A percentile compares a stretch with the other conserved stretches of the same genome.
Evolutionary conservation across 2,329 filamentous ascomycete species (phyloP).

Genomic region (Talaromyces sp.): DNA sequence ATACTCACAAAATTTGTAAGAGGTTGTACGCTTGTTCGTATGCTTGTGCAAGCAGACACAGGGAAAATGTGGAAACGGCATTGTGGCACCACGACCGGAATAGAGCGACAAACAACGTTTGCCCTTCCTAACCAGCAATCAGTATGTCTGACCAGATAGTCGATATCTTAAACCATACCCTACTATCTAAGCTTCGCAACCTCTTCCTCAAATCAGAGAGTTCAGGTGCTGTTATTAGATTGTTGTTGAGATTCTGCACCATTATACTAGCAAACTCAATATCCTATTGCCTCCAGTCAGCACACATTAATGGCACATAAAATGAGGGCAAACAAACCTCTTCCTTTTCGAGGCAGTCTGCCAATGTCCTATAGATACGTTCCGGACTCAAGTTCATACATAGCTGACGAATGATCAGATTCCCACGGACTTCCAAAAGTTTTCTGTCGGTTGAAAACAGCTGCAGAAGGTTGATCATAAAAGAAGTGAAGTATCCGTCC

Average conservation of each 20-base stretch:
- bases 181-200: conserved; percentile 82
- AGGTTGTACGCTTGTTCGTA: conserved; percentile 98
- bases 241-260: conserved; percentile 99
- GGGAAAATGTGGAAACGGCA: conserved; percentile 91
- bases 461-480: conserved; percentile 95
- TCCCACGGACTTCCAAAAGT: conserved; percentile 84
- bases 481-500: conserved; percentile 94
- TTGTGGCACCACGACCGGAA: conserved; percentile 99
- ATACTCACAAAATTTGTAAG: conserved; percentile 82
- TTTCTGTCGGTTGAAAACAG: conserved; percentile 92
- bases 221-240: conserved; percentile 94
- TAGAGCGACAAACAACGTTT: conserved; percentile 88
- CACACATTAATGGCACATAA: not conserved
- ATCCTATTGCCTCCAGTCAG: conserved; percentile 47
- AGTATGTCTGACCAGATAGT: conserved; percentile 7
- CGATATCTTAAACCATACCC: conserved; percentile 45
- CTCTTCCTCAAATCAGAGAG: conserved; percentile 84
- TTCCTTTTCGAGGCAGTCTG: conserved; percentile 94
- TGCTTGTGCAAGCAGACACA: conserved; percentile 90
- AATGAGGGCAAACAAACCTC: conserved; percentile 48
- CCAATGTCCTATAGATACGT: conserved; percentile 89
- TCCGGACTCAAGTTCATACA: conserved; percentile 91
- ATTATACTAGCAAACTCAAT: conserved; percentile 98
- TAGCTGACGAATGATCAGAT: conserved; percentile 91
- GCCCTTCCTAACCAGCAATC: conserved; percentile 63